Evolutionary conservation across 169 alveolate species (phyloP), one percentile per base, ranked within the genome.

Genomic region (Eimeria necatrix): DNA sequence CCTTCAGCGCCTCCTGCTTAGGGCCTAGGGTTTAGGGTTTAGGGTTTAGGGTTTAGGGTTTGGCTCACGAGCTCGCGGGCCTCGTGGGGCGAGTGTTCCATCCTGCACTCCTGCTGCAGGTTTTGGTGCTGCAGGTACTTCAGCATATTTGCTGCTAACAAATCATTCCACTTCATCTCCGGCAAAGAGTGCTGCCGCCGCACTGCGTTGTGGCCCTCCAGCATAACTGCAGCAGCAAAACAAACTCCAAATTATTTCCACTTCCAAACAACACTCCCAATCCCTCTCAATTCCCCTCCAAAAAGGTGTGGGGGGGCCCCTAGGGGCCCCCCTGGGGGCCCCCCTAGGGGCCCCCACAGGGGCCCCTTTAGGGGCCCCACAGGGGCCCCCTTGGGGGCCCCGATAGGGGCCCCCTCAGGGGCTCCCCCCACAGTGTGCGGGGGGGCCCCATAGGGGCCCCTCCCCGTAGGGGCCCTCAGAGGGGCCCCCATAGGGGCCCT

Each of bases 61-160:
- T n/a, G 6, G 22, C 78, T 59, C 22, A 83, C 91, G 78, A 83
- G 56, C 3, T 24, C 6, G 41, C 91, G 91, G 24, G 14, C 8
- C 16, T 7, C 18, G 1, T 8, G 8, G 16, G 91, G 91, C 20
- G 91, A 83, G 32, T 83, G 91, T 32, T 83, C 91, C 91, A 83
- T 83, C 12, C 91, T 74, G 91, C 91, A 83, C 12, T 59, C 32
- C 8, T 59, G 46, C 24, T 83, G 14, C 46, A 56, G 12, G 46
- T 83, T 56, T 56, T 83, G 91, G 0, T 56, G 16, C 91, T 48
- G 10, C 4, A 83, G 76, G 46, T 83, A 83, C 18, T 83, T 22
- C 48, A 24, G 12, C 4, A 83, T 20, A 41, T 83, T 83, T 32
- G 91, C 91, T 56, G 91, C 76, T 3, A 83, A 56, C 26, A 83